Evolutionary conservation across 148 eudicot species (phyloP).

Genomic region (Cornus suecica): DNA sequence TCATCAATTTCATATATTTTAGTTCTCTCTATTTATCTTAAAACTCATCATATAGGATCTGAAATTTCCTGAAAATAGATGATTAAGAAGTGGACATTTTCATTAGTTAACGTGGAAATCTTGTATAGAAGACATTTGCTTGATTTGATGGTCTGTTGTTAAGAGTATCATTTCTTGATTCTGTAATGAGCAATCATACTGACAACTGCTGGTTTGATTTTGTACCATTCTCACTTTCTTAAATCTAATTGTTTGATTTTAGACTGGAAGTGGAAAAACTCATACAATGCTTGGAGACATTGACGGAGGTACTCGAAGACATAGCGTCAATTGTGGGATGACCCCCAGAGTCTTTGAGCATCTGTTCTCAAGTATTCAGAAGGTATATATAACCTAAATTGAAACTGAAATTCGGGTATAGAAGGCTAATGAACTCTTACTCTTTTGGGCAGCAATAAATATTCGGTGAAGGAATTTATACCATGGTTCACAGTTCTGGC

Average conservation of each 20-base stretch:
- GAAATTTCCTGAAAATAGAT: neutral
- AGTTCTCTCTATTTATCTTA: neutral
- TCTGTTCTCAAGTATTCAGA: constrained; percentile 63
- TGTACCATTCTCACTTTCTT: neutral
- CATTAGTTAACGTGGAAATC: neutral
- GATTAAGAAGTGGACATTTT: neutral
- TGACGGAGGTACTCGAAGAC: constrained; percentile 91
- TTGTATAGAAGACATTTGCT: neutral
- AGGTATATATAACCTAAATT: constrained; percentile 5
- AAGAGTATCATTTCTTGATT: neutral
- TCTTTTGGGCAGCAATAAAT: neutral
- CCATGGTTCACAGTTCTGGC: too few relatives aligned
- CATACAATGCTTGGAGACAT: constrained; percentile 98
- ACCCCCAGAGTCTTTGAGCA: constrained; percentile 96
- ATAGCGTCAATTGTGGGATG: constrained; percentile 97
- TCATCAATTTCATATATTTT: neutral
- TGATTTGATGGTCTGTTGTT: neutral
- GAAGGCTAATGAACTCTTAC: neutral
- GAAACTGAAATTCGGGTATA: neutral
- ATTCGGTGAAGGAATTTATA: neutral
- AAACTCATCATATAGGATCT: too few relatives aligned
- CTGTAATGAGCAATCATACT: neutral
- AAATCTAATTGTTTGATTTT: constrained; percentile 4
- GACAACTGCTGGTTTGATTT: neutral
- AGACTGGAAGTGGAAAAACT: constrained; percentile 98